phyloP scores from a whole-genome alignment of 73 alveolate genomes.

The Symbiodinium natans region DNA sequence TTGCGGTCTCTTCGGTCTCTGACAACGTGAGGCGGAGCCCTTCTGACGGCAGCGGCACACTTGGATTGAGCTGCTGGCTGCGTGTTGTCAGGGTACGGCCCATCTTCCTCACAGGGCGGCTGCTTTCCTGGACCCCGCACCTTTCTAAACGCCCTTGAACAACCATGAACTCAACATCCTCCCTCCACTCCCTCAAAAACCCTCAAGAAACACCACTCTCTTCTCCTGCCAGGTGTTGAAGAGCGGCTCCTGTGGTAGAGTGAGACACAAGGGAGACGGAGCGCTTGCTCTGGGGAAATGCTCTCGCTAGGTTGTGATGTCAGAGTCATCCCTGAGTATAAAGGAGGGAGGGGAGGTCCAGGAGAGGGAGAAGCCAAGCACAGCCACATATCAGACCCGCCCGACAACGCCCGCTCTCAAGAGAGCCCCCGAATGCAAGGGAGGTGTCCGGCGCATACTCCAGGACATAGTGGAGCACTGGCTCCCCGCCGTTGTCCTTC shows the following conservation, averaged over 20 bases:
- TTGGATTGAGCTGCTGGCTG: neutral
- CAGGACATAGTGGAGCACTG: slow-evolving; percentile 66
- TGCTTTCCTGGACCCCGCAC: no score
- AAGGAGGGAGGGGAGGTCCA: no score
- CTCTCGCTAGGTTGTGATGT: no score
- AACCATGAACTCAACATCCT: no score
- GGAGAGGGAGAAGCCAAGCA: no score
- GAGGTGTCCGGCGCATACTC: slow-evolving; percentile 40
- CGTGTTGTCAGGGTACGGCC: slow-evolving; percentile 84
- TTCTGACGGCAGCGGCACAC: neutral
- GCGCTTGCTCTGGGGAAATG: no score
- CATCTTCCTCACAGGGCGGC: slow-evolving; percentile 79
- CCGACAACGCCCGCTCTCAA: neutral
- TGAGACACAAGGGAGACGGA: neutral
- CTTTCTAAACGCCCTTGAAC: no score
- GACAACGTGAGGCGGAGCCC: neutral
- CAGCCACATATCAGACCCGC: no score
- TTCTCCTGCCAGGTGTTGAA: slow-evolving; percentile 87
- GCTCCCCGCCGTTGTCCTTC: slow-evolving; percentile 82
- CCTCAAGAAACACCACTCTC: neutral
- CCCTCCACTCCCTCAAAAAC: no score
- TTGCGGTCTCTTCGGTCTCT: neutral
- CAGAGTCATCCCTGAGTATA: no score
- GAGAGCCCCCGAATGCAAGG: neutral
- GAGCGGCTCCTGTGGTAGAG: slow-evolving; percentile 27